These are phyloP conservation scores for Botrytis aclada DNA, from an alignment of 2,329 filamentous ascomycete species.

Conservation along the genomic window DNA sequence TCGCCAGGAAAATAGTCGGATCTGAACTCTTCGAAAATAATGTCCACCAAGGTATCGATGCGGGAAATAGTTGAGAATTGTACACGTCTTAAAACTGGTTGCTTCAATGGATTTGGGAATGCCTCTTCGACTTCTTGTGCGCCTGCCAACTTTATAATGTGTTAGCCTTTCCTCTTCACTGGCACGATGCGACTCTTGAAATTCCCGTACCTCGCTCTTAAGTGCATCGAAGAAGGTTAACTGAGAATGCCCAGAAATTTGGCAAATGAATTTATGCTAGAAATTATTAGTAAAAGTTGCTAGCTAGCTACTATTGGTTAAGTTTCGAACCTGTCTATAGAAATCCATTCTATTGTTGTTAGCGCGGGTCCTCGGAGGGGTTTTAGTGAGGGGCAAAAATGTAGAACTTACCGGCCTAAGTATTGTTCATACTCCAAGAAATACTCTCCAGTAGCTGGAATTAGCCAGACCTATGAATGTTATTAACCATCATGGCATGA, in stretches of 20 bases:
- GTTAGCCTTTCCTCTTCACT: constrained; percentile 33
- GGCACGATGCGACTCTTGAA: constrained; percentile 6
- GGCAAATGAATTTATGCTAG: constrained; percentile 80
- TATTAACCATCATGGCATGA: constrained; percentile 26
- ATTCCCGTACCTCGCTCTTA: constrained; percentile 73
- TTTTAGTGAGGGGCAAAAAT: constrained; percentile 10
- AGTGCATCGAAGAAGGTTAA: constrained; percentile 91
- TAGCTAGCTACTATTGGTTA: neutral
- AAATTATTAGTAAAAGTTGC: constrained; percentile 28
- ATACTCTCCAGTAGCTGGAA: constrained; percentile 83
- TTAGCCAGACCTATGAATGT: constrained; percentile 75
- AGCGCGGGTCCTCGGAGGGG: constrained; percentile 1
- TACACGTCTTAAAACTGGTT: constrained; percentile 83
- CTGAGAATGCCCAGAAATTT: constrained; percentile 89
- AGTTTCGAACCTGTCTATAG: constrained; percentile 72
- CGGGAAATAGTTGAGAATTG: constrained; percentile 88
- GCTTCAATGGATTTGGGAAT: constrained; percentile 88
- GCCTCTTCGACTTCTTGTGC: constrained; percentile 86
- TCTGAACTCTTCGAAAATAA: constrained; percentile 76
- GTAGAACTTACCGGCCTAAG: constrained; percentile 64
- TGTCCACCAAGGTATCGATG: constrained; percentile 75
- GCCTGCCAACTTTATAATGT: constrained; percentile 59
- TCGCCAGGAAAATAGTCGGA: constrained; percentile 90
- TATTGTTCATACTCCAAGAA: constrained; percentile 89
- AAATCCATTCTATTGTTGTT: constrained; percentile 71